Conservation (phyloP, 1,139 yeast species). For the Yarrowia galli region DNA sequence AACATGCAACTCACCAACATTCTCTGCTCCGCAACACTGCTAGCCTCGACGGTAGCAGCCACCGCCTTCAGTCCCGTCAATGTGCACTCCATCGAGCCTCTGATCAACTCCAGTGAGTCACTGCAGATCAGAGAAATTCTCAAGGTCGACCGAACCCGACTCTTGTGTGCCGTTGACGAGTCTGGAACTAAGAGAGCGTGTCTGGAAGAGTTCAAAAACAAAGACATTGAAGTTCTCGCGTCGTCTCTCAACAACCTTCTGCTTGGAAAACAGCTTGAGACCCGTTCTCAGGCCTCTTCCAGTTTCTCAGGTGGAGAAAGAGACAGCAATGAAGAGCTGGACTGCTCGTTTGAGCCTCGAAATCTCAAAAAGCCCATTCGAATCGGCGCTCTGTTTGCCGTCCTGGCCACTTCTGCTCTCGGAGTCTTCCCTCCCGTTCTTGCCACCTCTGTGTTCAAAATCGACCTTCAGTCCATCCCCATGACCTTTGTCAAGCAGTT, state of each 20-base stretch:
- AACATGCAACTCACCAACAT: neutral
- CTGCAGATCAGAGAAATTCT: slow-evolving; percentile 18
- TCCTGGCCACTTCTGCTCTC: slow-evolving; percentile 50
- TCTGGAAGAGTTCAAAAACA: neutral
- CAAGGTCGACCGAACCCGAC: slow-evolving; percentile 9
- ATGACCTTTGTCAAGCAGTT: slow-evolving; percentile 54
- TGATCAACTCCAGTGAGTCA: slow-evolving; percentile 31
- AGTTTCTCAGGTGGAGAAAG: neutral
- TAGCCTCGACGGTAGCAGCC: neutral
- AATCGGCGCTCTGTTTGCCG: slow-evolving; percentile 51
- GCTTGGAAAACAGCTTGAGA: slow-evolving; percentile 19
- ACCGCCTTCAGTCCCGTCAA: slow-evolving; percentile 13
- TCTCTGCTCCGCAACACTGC: neutral
- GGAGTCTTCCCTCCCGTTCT: slow-evolving; percentile 50
- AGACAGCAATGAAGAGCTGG: slow-evolving; percentile 39
- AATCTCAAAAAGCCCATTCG: slow-evolving; percentile 50
- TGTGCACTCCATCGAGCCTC: slow-evolving; percentile 57
- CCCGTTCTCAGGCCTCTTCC: slow-evolving; percentile 19
- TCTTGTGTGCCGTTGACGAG: slow-evolving; percentile 19
- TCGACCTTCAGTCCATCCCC: slow-evolving; percentile 46
- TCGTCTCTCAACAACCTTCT: slow-evolving; percentile 15
- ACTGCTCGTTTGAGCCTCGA: slow-evolving; percentile 43
- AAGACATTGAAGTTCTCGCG: slow-evolving; percentile 10
- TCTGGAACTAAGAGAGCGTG: slow-evolving; percentile 17
- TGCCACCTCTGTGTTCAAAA: slow-evolving; percentile 44